A percentile compares a stretch with the other conserved stretches of the same genome.
Evolutionary conservation across 192 early-diverging fungal genomes (phyloP).

Genomic region (Backusella liffmaniae): DNA sequence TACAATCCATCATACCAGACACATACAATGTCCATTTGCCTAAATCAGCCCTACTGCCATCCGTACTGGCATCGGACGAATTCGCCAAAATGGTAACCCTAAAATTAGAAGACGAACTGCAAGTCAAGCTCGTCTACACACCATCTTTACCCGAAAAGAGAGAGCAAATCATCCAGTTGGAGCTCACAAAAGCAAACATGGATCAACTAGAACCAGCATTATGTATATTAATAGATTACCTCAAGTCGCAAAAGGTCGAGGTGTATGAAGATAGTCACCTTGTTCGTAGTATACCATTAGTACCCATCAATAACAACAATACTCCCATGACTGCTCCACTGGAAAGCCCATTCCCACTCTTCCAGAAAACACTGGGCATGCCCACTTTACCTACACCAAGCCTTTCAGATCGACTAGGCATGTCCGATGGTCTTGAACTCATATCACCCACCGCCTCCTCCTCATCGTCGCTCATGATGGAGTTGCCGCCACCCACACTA

Average conservation of each 20-base stretch:
- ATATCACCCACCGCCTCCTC: constrained; percentile 3
- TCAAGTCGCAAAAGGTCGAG: constrained; percentile 12
- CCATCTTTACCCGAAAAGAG: neutral
- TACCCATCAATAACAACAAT: neutral
- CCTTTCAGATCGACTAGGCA: neutral
- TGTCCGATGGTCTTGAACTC: neutral
- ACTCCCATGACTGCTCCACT: neutral
- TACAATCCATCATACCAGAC: constrained; percentile 58
- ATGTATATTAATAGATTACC: constrained; percentile 16
- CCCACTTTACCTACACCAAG: neutral
- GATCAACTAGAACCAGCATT: constrained; percentile 14
- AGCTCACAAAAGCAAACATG: constrained; percentile 13
- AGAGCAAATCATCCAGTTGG: constrained; percentile 1
- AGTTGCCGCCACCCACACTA: neutral
- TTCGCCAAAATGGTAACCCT: constrained; percentile 44
- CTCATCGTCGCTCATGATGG: constrained; percentile 7
- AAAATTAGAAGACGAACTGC: constrained; percentile 41
- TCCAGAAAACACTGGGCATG: neutral
- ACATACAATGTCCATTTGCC: constrained; percentile 55
- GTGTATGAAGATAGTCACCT: constrained; percentile 14
- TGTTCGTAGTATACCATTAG: neutral
- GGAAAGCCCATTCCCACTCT: neutral
- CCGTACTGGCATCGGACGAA: constrained; percentile 46
- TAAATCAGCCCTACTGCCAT: constrained; percentile 30
- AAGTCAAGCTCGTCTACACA: constrained; percentile 26